phyloP scores from a whole-genome alignment of 2,329 filamentous ascomycete genomes.

The Lachnellula arida region DNA sequence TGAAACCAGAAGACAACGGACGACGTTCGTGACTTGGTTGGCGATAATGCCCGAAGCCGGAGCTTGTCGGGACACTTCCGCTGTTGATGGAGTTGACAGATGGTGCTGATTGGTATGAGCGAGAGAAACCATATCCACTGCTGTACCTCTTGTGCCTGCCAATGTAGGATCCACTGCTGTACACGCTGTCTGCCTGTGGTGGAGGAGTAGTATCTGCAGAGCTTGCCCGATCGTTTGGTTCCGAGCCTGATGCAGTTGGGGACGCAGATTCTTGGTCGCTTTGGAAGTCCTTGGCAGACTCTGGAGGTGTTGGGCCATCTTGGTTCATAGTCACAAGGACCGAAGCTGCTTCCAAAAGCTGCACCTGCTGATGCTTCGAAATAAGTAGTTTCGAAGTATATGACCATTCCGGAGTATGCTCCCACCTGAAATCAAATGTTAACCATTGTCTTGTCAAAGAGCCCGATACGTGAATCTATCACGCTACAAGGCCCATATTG shows the following conservation, averaged over 20 bases:
- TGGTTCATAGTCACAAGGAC: constrained; percentile 88
- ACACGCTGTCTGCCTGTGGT: constrained; percentile 56
- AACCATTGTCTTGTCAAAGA: constrained; percentile 29
- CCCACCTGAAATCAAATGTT: constrained; percentile 68
- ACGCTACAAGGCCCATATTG: constrained; percentile 37
- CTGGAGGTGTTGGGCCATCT: constrained; percentile 56
- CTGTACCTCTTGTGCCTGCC: constrained; percentile 55
- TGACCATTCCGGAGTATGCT: constrained; percentile 97
- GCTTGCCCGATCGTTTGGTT: constrained; percentile 71
- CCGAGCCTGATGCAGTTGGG: constrained; percentile 68
- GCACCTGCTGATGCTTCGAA: constrained; percentile 98
- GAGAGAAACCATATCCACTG: constrained; percentile 56
- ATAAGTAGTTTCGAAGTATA: constrained; percentile 96
- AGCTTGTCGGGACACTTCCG: constrained; percentile 47
- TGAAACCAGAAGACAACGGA: constrained; percentile 74
- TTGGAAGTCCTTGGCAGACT: constrained; percentile 61
- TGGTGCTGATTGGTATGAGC: constrained; percentile 73
- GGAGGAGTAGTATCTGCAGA: constrained; percentile 92
- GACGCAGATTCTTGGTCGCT: constrained; percentile 82
- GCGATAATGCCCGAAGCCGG: constrained; percentile 47
- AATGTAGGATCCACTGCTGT: constrained; percentile 33
- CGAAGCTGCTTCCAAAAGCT: constrained; percentile 93
- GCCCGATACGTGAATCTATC: constrained; percentile 32
- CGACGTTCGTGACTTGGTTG: constrained; percentile 72
- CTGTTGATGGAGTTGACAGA: constrained; percentile 48